Conservation (phyloP, 2,329 filamentous ascomycete species). For the Aulographum hederae region DNA sequence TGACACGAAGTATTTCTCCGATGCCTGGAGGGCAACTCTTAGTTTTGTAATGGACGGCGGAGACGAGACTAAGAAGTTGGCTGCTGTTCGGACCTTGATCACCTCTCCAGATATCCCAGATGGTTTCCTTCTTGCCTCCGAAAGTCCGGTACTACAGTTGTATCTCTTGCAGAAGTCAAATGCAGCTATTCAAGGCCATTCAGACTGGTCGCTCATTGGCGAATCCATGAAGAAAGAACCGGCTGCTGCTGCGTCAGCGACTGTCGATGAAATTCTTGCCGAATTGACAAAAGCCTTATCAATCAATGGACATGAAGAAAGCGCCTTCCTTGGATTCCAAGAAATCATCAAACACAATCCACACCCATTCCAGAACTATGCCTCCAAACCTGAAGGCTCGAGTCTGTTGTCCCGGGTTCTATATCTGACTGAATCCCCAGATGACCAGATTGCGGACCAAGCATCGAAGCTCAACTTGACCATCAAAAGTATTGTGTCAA, state of each 20-base stretch:
- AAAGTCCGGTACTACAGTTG: neutral
- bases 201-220: conserved; percentile 13
- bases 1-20: neutral
- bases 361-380: conserved; percentile 22
- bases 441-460: conserved; percentile 30
- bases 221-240: no score
- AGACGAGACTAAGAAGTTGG: neutral
- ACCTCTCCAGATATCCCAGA: neutral
- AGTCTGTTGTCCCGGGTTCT: conserved; percentile 33
- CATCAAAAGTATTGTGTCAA: conserved; percentile 15
- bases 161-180: neutral
- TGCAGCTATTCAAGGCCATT: conserved; percentile 1
- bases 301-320: conserved; percentile 14
- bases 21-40: neutral
- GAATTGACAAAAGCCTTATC: conserved; percentile 20
- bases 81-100: neutral
- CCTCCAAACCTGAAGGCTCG: conserved; percentile 26
- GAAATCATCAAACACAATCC: conserved; percentile 22
- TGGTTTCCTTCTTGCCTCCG: neutral
- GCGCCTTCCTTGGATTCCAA: conserved; percentile 26
- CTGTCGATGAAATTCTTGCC: conserved; percentile 19
- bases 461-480: conserved; percentile 20
- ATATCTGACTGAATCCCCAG: conserved; percentile 32
- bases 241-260: no score
- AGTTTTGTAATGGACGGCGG: neutral